These are phyloP conservation scores for Calonectria henricotiae DNA, from an alignment of 2,329 filamentous ascomycete genomes.

Conservation along the genomic window DNA sequence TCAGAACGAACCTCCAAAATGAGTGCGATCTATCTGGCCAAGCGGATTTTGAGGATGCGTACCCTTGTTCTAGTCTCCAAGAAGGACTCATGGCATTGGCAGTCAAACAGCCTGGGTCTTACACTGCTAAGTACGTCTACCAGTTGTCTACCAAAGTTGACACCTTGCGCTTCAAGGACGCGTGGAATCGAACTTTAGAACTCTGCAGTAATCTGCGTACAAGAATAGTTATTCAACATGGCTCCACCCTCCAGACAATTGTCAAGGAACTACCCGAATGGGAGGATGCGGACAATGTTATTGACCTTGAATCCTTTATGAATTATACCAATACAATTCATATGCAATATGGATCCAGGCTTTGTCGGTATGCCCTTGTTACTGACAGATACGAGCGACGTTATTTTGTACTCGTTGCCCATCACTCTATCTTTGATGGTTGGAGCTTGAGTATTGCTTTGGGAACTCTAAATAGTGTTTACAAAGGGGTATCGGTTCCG, in stretches of 20 bases:
- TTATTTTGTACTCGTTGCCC: neutral
- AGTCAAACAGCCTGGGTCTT: slow-evolving; percentile 30
- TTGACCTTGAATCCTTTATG: neutral
- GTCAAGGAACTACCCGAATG: neutral
- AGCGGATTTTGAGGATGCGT: slow-evolving; percentile 53
- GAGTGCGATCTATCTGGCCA: neutral
- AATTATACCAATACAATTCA: neutral
- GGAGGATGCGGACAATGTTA: neutral
- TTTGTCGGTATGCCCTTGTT: slow-evolving; percentile 15
- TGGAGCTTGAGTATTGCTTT: slow-evolving; percentile 7
- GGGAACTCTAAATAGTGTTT: neutral
- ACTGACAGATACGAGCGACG: neutral
- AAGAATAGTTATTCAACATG: neutral
- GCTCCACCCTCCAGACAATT: neutral
- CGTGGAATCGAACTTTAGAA: neutral
- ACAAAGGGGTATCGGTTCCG: neutral
- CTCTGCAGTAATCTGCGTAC: slow-evolving; percentile 8
- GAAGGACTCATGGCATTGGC: slow-evolving; percentile 54
- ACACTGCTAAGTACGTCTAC: slow-evolving; percentile 30
- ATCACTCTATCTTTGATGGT: slow-evolving; percentile 24
- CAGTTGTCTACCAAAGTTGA: slow-evolving; percentile 6
- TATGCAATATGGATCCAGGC: slow-evolving; percentile 13
- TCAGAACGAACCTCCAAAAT: neutral
- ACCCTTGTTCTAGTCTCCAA: slow-evolving; percentile 58
- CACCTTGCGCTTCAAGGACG: neutral